Evolutionary conservation across 345 rosid genomes (phyloP).

Genomic region (Angophora floribunda): DNA sequence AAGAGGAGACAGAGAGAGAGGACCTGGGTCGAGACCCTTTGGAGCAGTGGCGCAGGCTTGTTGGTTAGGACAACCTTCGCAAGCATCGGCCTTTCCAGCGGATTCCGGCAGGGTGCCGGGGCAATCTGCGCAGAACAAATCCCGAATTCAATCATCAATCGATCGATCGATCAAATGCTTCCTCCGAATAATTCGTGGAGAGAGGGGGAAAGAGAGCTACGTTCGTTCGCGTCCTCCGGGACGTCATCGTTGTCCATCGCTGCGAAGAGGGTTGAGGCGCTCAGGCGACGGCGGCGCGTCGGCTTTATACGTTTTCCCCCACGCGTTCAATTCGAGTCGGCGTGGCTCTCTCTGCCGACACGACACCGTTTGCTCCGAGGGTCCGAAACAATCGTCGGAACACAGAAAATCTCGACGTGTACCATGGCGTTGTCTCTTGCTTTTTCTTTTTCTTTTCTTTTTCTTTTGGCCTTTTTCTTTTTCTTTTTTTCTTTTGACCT

Average conservation of each 20-base stretch:
- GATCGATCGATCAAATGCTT: too few species aligned
- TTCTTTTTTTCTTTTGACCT: too few species aligned
- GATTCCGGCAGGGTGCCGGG: constrained; percentile 72
- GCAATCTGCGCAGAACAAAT: constrained; percentile 41
- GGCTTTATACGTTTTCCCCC: background rate
- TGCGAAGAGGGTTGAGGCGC: background rate
- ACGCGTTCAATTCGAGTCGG: background rate
- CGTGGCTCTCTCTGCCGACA: background rate
- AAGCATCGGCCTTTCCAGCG: constrained; percentile 79
- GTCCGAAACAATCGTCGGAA: background rate
- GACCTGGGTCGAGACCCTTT: constrained; percentile 96
- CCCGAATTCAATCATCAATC: background rate
- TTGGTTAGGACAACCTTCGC: constrained; percentile 93
- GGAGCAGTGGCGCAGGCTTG: constrained; percentile 87
- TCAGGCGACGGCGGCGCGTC: background rate
- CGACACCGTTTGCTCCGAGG: background rate
- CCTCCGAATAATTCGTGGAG: background rate
- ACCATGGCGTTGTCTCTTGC: background rate
- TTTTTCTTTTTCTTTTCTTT: background rate
- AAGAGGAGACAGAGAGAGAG: background rate
- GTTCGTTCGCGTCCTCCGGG: constrained; percentile 60
- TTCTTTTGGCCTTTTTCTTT: background rate
- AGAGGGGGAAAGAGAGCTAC: constrained; percentile 8
- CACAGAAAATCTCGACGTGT: background rate
- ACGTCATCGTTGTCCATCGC: constrained; percentile 56